Evolutionary conservation across 1,139 yeast species (phyloP).

Genomic region (Yamadazyma atlantica): DNA sequence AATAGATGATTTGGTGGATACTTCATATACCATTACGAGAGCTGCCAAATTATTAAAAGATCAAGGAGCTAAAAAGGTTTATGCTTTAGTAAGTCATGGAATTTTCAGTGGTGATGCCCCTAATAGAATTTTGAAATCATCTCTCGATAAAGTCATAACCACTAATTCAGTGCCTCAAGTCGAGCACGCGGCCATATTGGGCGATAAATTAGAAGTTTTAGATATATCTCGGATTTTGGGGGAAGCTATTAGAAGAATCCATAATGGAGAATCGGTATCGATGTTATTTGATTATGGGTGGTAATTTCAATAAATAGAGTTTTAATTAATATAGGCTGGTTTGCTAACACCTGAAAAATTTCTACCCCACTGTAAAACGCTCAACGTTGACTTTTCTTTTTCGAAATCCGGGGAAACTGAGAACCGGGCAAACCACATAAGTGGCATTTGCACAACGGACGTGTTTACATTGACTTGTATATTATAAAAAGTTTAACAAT

Average conservation of each 20-base stretch:
- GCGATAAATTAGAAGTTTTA: constrained; percentile 69
- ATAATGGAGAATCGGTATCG: constrained; percentile 94
- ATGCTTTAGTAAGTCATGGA: constrained; percentile 91
- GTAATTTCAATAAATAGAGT: constrained; percentile 25
- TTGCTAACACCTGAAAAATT: too few relatives aligned
- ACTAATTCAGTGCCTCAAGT: constrained; percentile 94
- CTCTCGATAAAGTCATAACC: constrained; percentile 81
- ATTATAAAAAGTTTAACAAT: not conserved
- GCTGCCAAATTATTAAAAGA: constrained; percentile 91
- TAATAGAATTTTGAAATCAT: constrained; percentile 62
- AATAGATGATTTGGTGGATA: constrained; percentile 91
- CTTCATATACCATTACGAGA: constrained; percentile 86
- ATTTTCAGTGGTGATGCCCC: constrained; percentile 91
- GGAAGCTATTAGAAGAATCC: constrained; percentile 92
- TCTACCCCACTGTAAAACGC: not conserved
- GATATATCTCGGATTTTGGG: constrained; percentile 89
- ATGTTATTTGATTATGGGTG: constrained; percentile 90
- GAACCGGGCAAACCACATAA: constrained; percentile 2
- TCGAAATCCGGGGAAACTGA: constrained; percentile 13
- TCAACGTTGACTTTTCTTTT: too few relatives aligned
- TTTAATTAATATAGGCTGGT: not conserved
- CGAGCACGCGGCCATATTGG: constrained; percentile 54
- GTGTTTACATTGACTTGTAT: not conserved
- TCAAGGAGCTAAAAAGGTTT: constrained; percentile 86
- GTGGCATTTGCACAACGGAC: constrained; percentile 5